Percentiles rank a stretch among this genome's conserved stretches.
phyloP scores from a whole-genome alignment of 169 alveolate species.

The Plasmodium berghei region DNA sequence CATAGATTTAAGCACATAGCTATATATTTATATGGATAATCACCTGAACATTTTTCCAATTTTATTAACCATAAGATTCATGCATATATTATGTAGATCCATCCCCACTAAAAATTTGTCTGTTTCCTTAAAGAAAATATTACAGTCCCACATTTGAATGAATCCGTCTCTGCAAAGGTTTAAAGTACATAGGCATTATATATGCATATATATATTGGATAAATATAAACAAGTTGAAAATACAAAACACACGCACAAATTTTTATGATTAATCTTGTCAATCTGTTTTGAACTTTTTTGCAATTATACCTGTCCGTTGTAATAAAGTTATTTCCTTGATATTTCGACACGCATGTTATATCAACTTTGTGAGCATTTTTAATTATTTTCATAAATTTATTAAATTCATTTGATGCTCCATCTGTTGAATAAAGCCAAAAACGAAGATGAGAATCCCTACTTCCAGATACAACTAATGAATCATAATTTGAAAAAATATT shows the following conservation, averaged over 20 bases:
- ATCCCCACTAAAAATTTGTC: constrained; percentile 28
- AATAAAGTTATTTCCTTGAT: constrained; percentile 12
- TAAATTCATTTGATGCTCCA: constrained; percentile 39
- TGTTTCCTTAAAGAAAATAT: constrained; percentile 12
- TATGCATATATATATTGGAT: background rate
- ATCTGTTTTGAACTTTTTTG: too few species aligned
- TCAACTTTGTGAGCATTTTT: constrained; percentile 57
- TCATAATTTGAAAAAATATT: constrained; percentile 29
- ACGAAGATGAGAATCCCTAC: constrained; percentile 68
- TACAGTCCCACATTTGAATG: constrained; percentile 55
- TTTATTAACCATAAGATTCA: constrained; percentile 21
- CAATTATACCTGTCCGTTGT: constrained; percentile 45
- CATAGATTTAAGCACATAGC: constrained; percentile 1
- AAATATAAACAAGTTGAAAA: background rate
- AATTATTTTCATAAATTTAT: constrained; percentile 55
- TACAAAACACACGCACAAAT: background rate
- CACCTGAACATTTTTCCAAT: constrained; percentile 51
- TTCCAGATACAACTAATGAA: constrained; percentile 59
- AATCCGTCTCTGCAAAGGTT: constrained; percentile 40
- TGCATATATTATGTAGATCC: constrained; percentile 20
- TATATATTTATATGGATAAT: background rate
- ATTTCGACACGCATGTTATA: constrained; percentile 44
- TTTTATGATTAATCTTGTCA: too few species aligned
- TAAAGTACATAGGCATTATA: background rate
- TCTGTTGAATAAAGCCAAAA: constrained; percentile 68